Conservation (phyloP, 2,329 filamentous ascomycete genomes). For the Knoxdaviesia capensis region DNA sequence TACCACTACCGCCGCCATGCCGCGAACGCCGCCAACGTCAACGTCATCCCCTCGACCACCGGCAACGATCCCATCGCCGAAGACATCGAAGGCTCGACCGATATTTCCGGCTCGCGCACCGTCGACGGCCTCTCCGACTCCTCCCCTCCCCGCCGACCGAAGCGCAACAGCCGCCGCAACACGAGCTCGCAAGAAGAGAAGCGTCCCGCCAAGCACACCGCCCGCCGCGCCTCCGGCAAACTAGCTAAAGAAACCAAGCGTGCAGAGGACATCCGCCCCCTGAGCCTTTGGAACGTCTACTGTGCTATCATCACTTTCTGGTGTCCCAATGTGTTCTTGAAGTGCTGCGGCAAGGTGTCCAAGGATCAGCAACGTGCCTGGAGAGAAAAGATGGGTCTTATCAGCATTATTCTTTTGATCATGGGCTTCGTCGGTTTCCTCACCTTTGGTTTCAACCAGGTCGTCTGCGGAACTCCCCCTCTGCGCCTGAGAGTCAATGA, state of each 20-base stretch:
- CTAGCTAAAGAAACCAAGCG: constrained; percentile 35
- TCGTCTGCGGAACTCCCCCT: constrained; percentile 59
- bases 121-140: constrained; percentile 24
- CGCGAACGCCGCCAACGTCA: constrained; percentile 81
- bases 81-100: constrained; percentile 46
- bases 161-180: constrained; percentile 14
- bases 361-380: constrained; percentile 82
- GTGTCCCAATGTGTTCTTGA: constrained; percentile 68
- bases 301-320: constrained; percentile 89
- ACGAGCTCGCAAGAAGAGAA: constrained; percentile 10
- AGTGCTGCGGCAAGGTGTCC: constrained; percentile 66
- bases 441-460: constrained; percentile 86
- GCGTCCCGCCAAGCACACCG: constrained; percentile 14
- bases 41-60: constrained; percentile 72
- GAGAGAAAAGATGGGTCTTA: constrained; percentile 94
- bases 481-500: constrained; percentile 64
- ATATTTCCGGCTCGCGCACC: constrained; percentile 26
- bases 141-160: constrained; percentile 16
- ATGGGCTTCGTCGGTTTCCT: constrained; percentile 83
- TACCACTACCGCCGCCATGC: constrained; percentile 94
- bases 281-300: constrained; percentile 88
- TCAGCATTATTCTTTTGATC: constrained; percentile 80
- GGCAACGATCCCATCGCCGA: constrained; percentile 80
- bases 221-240: constrained; percentile 33
- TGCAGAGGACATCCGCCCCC: constrained; percentile 50